Evolutionary conservation across 1,284 basidiomycete species (phyloP), one percentile per base, ranked within the genome.

Genomic region (Cryptococcus maquisensis): DNA sequence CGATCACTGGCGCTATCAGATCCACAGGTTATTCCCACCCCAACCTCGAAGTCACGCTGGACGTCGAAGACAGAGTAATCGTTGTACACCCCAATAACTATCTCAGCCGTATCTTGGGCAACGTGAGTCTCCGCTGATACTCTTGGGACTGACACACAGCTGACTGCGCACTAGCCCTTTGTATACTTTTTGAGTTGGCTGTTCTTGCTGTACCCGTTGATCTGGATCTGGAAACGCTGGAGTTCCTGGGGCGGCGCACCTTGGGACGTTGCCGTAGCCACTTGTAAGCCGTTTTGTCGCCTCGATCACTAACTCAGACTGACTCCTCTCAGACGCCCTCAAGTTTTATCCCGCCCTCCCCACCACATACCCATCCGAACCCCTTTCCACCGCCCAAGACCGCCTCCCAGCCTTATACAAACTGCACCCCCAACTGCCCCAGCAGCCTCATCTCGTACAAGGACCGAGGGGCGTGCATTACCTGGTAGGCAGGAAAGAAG

Each of bases 201-300:
- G 57, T 77, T 82, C 16, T 71, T 87, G 57, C 77, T 88, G 54
- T 88, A 82, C 65, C 86, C 86, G 0, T 81, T 87, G 67, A 80
- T 90, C 61, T 88, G 84, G 85, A 73, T 88, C 9, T 87, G 82
- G 73, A 58, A 66, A 51, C 56, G 60, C 3, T 18, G 65, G 13
- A 52, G 61, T 26, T 47, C 49, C 2, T 42, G 36, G 20, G 65
- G 62, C 16, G 71, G 71, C 12, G 68, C 57, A 7, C 54, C 58
- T 3, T 73, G 67, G 56, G 46, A 58, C n/a, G 62, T 70, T 18
- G 57, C 63, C 7, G 36, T 26, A 37, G 57, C 57, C 10, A 51
- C 49, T 12, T 69, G 66, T 66, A 52, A 57, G 64, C 52, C n/a
- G n/a, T 48, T 2, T 39, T 23, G 20, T 51, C 16, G 26, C 16